Base-by-base conservation (phyloP, 768 basidiomycete genomes). In the Xerocomellus chrysenteron region DNA sequence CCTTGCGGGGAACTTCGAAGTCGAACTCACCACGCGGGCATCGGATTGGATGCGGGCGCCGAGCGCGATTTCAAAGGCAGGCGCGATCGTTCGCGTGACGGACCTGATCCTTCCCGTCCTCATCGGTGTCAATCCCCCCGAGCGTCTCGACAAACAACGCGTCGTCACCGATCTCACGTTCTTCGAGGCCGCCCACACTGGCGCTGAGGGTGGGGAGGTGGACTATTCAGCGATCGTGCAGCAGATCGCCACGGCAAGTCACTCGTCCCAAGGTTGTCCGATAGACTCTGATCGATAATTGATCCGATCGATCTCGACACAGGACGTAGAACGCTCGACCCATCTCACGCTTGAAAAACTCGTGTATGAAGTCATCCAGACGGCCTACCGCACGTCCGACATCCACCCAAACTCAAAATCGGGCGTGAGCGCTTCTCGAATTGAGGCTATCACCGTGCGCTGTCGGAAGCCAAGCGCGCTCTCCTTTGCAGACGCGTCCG, bases 391-490 rank as follows among this genome's bases (percentile, higher is more conserved):
- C 12, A 88, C 86, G 0, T 75, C 86, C 26, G 86, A 89, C 76
- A 75, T 51, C 56, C 70, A 28, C 12, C 3, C 32, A 12, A 24
- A 12, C 19, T 51, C 50, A 2, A 8, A 32, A 28, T 28, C 5
- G 5, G 26, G 5, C 1, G 4, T 7, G 2, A 13, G 17, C 4
- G 52, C 65, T 1, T 73, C 74, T 10, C 71, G 66, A 10, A 64
- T 82, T 0, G 65, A 73, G 16, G 61, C 70, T 3, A 75, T 86
- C 2, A 81, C 80, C 2, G 80, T 84, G 4, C 74, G 80, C 0
- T 77, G 86, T 21, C 81, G 82, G 55, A 92, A 91, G 60, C 88
- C 89, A 0, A 84, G 82, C 52, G 90, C 90, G 0, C 69, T 91
- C 24, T 82, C 84, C 28, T 87, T 84, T 65, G 87, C 85, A 4